A percentile compares a stretch with the other conserved stretches of the same genome.
Conservation (phyloP, 129 eudicot genomes). For the Helianthus annuus region DNA sequence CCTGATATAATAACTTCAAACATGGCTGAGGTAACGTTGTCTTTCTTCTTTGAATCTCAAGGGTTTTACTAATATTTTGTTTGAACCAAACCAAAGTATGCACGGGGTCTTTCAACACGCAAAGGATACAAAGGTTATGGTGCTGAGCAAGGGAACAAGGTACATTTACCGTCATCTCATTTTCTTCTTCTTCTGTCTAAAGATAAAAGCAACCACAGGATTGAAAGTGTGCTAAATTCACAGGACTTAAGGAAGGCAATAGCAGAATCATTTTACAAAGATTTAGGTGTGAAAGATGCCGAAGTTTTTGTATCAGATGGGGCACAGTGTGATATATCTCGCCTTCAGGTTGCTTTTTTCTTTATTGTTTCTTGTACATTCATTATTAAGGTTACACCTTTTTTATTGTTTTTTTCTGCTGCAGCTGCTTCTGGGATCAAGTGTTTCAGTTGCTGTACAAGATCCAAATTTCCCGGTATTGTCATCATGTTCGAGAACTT, state of each 20-base stretch:
- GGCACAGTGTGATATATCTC: constrained; percentile 67
- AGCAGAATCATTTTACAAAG: constrained; percentile 48
- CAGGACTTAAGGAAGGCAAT: constrained; percentile 59
- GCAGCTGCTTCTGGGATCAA: constrained; percentile 83
- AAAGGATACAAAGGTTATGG: constrained; percentile 85
- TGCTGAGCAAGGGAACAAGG: constrained; percentile 88
- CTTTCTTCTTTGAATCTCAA: background rate
- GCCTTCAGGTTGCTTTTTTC: constrained; percentile 48
- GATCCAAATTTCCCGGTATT: constrained; percentile 89
- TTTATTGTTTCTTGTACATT: background rate
- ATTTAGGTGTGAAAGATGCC: constrained; percentile 45
- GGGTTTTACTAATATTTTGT: constrained; percentile 8
- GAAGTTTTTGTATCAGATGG: constrained; percentile 70
- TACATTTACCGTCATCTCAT: constrained; percentile 1
- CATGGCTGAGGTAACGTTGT: constrained; percentile 65
- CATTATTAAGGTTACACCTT: background rate
- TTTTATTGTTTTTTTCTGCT: constrained; percentile 1
- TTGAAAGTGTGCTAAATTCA: background rate
- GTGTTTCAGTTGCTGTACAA: constrained; percentile 78
- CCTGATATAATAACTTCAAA: constrained; percentile 62
- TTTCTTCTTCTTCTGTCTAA: background rate
- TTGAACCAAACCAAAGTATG: constrained; percentile 47
- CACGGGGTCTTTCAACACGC: constrained; percentile 59
- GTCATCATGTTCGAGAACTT: background rate
- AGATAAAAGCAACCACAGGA: background rate